phyloP scores from a whole-genome alignment of 495 filamentous ascomycete species.

The Parathielavia appendiculata region DNA sequence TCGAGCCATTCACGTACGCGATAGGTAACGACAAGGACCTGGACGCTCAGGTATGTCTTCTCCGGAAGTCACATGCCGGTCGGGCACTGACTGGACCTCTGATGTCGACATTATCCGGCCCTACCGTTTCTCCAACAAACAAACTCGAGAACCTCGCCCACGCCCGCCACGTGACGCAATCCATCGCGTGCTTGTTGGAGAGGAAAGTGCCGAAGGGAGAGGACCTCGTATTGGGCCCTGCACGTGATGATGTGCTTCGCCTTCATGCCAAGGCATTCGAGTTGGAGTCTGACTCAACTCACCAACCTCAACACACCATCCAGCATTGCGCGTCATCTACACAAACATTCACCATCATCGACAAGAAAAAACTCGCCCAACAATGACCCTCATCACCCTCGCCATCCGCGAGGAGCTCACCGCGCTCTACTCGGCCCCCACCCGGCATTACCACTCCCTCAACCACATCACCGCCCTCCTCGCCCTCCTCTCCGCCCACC shows the following conservation, averaged over 20 bases:
- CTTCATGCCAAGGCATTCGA: background rate
- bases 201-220: background rate
- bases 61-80: no score
- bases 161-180: slow-evolving; percentile 49
- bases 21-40: slow-evolving; percentile 51
- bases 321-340: no score
- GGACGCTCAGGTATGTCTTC: slow-evolving; percentile 32
- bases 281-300: background rate
- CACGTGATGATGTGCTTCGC: slow-evolving; percentile 49
- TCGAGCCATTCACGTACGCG: slow-evolving; percentile 52
- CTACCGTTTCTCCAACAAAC: slow-evolving; percentile 42
- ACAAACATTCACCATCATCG: background rate
- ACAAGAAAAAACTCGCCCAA: background rate
- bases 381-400: background rate
- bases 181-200: slow-evolving; percentile 28
- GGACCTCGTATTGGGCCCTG: slow-evolving; percentile 19
- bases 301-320: no score
- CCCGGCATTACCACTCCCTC: slow-evolving; percentile 18
- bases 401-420: background rate
- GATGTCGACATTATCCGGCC: slow-evolving; percentile 50
- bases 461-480: slow-evolving; percentile 17
- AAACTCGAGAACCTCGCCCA: slow-evolving; percentile 55
- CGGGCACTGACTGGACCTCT: no score
- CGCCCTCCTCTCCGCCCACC: slow-evolving; percentile 10
- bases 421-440: background rate